A percentile compares a stretch with the other conserved stretches of the same genome.
Conservation (phyloP, 163 green algal genomes). For the Coccomyxa subellipsoidea region DNA sequence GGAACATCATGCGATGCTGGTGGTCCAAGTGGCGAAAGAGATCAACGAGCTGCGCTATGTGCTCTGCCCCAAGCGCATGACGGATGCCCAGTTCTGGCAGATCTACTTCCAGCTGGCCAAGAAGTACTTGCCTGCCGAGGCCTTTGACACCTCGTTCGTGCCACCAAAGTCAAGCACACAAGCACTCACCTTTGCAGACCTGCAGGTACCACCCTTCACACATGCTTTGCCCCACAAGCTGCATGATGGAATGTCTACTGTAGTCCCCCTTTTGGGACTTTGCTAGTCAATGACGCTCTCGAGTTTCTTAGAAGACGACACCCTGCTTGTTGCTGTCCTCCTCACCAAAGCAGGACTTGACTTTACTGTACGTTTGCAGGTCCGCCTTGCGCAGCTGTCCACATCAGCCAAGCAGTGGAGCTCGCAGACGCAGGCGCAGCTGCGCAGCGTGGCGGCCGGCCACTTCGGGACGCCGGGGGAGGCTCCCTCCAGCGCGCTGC, state of each 20-base stretch:
- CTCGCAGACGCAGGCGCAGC: neutral
- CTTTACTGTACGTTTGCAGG: too few relatives aligned
- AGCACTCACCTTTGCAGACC: neutral
- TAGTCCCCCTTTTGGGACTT: too few relatives aligned
- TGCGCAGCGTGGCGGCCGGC: constrained; percentile 7
- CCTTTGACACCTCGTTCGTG: constrained; percentile 16
- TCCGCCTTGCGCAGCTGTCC: constrained; percentile 15
- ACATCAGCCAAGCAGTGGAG: constrained; percentile 13
- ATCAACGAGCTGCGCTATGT: constrained; percentile 63
- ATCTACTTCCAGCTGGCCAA: constrained; percentile 51
- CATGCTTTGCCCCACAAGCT: too few relatives aligned
- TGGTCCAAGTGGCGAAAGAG: constrained; percentile 40
- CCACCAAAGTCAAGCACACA: constrained; percentile 2
- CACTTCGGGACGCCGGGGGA: neutral
- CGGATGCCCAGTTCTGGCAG: constrained; percentile 56
- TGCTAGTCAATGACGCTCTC: too few relatives aligned
- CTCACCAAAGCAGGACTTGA: too few relatives aligned
- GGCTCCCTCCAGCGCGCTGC: neutral
- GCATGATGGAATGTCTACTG: too few relatives aligned
- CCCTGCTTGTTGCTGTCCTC: too few relatives aligned
- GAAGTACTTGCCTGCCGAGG: constrained; percentile 23
- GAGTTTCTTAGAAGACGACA: too few relatives aligned
- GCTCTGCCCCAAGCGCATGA: constrained; percentile 57
- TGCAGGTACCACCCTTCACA: neutral
- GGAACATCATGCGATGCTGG: constrained; percentile 9